These are phyloP conservation scores for Microbotryomycetes sp. DNA, from an alignment of 1,284 basidiomycete genomes.

Conservation along the genomic window DNA sequence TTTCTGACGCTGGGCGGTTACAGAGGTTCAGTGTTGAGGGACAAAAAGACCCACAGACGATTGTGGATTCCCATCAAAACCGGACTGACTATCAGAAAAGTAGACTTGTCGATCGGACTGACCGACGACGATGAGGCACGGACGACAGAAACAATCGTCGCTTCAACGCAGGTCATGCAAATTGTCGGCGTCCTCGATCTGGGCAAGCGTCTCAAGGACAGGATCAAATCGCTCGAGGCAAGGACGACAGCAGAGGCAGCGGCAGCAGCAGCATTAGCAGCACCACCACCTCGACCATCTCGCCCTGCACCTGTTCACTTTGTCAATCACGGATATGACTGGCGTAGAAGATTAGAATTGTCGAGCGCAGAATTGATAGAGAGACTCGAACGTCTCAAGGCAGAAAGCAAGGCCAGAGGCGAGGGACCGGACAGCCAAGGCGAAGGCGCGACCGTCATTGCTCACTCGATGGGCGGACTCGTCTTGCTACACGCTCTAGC, in stretches of 20 bases:
- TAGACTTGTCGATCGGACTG: conserved; percentile 37
- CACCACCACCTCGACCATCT: neutral
- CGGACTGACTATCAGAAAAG: conserved; percentile 36
- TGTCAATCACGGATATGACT: conserved; percentile 39
- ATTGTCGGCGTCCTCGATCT: conserved; percentile 38
- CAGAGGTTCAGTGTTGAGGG: conserved; percentile 38
- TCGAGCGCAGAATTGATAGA: conserved; percentile 17
- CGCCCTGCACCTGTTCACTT: conserved; percentile 23
- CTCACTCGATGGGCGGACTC: conserved; percentile 42
- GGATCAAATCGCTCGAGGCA: conserved; percentile 10
- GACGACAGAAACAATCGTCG: conserved; percentile 35
- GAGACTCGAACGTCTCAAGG: conserved; percentile 29
- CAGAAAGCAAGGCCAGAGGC: conserved; percentile 21
- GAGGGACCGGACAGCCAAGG: conserved; percentile 23
- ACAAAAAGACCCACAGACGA: conserved; percentile 35
- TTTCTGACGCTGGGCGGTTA: conserved; percentile 40
- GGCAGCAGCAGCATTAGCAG: no score
- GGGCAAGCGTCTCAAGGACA: conserved; percentile 36
- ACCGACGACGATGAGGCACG: conserved; percentile 25
- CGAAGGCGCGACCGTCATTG: conserved; percentile 38
- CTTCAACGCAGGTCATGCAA: conserved; percentile 34
- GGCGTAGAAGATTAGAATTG: conserved; percentile 30
- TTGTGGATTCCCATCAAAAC: conserved; percentile 40
- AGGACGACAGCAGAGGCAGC: neutral
- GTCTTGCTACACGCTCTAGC: conserved; percentile 40